Conservation (phyloP, 192 early-diverging fungal species). For the Chytriomyces confervae region DNA sequence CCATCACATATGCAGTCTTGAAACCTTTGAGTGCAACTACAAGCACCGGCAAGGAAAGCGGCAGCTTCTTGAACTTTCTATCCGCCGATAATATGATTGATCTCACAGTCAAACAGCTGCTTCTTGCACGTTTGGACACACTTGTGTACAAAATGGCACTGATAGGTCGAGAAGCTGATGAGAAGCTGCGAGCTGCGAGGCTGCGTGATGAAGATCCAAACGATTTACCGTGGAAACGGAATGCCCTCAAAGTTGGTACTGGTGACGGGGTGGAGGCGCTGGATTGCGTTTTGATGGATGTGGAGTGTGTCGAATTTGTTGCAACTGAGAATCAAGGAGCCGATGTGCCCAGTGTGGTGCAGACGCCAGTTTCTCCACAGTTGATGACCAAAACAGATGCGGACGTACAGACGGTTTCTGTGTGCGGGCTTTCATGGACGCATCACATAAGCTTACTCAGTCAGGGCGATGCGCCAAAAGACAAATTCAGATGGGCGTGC, state of each 20-base stretch:
- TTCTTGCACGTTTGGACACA: neutral
- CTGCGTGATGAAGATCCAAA: neutral
- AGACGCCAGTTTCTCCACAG: no score
- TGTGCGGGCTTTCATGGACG: constrained; percentile 19
- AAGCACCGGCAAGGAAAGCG: neutral
- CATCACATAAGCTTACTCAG: neutral
- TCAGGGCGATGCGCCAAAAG: no score
- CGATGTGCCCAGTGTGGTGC: no score
- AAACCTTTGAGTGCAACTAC: neutral
- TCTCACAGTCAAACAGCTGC: neutral
- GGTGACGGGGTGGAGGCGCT: constrained; percentile 2
- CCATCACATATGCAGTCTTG: constrained; percentile 2
- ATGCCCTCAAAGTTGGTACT: neutral
- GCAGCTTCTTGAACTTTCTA: neutral
- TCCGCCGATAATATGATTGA: constrained; percentile 5
- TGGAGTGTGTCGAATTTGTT: neutral
- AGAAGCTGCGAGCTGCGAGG: neutral
- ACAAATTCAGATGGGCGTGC: neutral
- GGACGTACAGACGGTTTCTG: neutral
- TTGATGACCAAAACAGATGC: neutral
- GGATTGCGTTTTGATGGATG: constrained; percentile 14
- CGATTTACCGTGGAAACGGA: constrained; percentile 13
- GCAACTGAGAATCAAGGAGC: neutral
- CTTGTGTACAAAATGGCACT: constrained; percentile 3
- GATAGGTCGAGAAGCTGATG: neutral